phyloP scores from a whole-genome alignment of 2,329 filamentous ascomycete species.

The Fusarium euwallaceae region DNA sequence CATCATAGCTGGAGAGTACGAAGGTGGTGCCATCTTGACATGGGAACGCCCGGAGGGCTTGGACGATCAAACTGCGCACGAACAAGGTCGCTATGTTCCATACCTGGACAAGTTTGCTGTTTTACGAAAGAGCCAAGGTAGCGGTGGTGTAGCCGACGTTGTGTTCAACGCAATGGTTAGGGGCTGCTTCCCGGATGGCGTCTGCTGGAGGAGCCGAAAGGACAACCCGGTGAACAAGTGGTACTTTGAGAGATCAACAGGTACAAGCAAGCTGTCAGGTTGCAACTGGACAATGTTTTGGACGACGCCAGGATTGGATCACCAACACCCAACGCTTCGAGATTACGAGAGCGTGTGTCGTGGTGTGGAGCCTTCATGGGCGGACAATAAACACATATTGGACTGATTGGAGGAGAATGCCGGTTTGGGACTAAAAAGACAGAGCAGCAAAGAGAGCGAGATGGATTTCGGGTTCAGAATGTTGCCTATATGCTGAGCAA shows the following conservation, averaged over 20 bases:
- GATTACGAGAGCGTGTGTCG: constrained; percentile 85
- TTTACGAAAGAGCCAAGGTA: constrained; percentile 87
- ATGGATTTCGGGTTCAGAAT: neutral
- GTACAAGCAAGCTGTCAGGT: constrained; percentile 84
- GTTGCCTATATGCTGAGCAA: neutral
- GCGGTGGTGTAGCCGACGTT: constrained; percentile 92
- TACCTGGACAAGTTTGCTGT: constrained; percentile 99
- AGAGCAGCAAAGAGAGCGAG: neutral
- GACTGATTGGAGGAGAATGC: constrained; percentile 58
- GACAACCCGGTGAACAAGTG: constrained; percentile 98
- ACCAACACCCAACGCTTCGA: constrained; percentile 66
- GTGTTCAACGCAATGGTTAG: constrained; percentile 97
- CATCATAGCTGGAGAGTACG: constrained; percentile 96
- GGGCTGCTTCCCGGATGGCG: constrained; percentile 86
- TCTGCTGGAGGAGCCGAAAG: constrained; percentile 91
- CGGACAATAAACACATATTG: constrained; percentile 67
- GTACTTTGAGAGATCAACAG: constrained; percentile 94
- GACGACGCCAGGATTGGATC: constrained; percentile 79
- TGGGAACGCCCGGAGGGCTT: constrained; percentile 84
- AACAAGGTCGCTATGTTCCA: constrained; percentile 78
- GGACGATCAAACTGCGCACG: constrained; percentile 65
- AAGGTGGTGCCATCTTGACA: constrained; percentile 93
- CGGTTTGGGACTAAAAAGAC: neutral
- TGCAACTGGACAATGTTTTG: constrained; percentile 99
- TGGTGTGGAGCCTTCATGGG: constrained; percentile 73